phyloP scores from a whole-genome alignment of 1,139 yeast species.

The Pichia norvegensis region DNA sequence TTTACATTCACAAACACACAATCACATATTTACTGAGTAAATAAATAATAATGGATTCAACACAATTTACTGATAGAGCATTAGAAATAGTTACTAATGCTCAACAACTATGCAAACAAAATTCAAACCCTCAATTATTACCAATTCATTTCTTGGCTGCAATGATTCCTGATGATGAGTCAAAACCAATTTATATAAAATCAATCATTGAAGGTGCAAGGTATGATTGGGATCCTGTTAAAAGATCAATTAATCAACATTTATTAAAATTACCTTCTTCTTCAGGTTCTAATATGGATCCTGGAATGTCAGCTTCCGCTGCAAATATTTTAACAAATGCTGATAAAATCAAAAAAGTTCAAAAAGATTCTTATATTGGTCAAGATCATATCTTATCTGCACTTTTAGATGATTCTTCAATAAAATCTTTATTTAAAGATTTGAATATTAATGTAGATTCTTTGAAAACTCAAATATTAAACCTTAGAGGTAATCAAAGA shows the following conservation, averaged over 20 bases:
- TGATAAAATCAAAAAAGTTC: conserved; percentile 69
- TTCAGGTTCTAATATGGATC: conserved; percentile 51
- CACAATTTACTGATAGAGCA: conserved; percentile 91
- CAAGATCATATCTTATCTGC: conserved; percentile 92
- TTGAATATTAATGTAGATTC: conserved; percentile 61
- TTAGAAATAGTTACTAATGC: conserved; percentile 73
- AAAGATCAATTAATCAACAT: conserved; percentile 70
- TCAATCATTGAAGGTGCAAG: conserved; percentile 84
- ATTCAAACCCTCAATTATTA: conserved; percentile 70
- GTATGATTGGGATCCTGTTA: conserved; percentile 77
- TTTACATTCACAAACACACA: neutral
- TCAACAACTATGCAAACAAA: conserved; percentile 73
- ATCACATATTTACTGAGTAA: too few species aligned
- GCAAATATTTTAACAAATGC: conserved; percentile 26
- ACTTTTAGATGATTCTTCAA: conserved; percentile 65
- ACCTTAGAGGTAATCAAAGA: conserved; percentile 82
- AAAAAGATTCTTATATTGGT: conserved; percentile 85
- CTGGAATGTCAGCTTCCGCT: conserved; percentile 26
- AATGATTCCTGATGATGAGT: conserved; percentile 59
- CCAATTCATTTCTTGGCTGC: conserved; percentile 92
- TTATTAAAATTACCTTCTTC: conserved; percentile 83
- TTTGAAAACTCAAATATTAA: conserved; percentile 71
- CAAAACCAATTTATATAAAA: conserved; percentile 58
- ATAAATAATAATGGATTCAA: conserved; percentile 32
- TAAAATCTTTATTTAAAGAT: conserved; percentile 70